Percentiles rank a stretch among this genome's conserved stretches.
Conservation (phyloP, 2,329 filamentous ascomycete genomes). For the Aspergillus vadensis region DNA sequence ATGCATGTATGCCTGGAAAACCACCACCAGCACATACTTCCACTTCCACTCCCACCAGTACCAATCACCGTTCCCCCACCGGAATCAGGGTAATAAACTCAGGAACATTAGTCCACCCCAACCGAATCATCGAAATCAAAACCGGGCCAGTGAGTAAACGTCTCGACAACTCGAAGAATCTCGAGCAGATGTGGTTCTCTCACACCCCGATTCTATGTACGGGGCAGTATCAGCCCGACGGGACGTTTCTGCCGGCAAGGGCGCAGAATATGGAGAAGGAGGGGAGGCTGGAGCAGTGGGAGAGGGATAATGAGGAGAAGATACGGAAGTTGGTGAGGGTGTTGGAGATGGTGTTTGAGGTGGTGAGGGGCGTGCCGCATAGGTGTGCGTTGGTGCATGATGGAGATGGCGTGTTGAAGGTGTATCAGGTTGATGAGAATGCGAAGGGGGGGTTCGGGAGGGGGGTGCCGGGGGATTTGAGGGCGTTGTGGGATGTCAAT, state of each 20-base stretch:
- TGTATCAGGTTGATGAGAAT: background rate
- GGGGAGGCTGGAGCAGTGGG: slow-evolving; percentile 5
- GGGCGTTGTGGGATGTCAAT: background rate
- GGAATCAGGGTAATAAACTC: background rate
- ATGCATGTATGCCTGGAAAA: background rate
- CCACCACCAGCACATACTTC: too few species aligned
- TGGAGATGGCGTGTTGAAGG: background rate
- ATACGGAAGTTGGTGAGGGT: background rate
- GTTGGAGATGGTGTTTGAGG: background rate
- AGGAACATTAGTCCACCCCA: background rate
- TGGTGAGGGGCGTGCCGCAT: background rate
- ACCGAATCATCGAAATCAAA: slow-evolving; percentile 4
- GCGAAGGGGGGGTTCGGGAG: background rate
- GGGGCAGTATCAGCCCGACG: background rate
- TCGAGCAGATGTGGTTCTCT: slow-evolving; percentile 8
- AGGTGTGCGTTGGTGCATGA: slow-evolving; percentile 1
- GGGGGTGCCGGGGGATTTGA: background rate
- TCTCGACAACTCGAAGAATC: background rate
- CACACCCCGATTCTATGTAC: slow-evolving; percentile 8
- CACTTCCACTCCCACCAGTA: too few species aligned
- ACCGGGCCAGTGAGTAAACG: background rate
- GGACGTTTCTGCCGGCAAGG: background rate
- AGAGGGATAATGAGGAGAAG: slow-evolving; percentile 1
- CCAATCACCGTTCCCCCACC: background rate
- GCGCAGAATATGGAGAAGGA: background rate